Evolutionary conservation across 306 rosid species (phyloP).

Genomic region (Nissolia schottii): DNA sequence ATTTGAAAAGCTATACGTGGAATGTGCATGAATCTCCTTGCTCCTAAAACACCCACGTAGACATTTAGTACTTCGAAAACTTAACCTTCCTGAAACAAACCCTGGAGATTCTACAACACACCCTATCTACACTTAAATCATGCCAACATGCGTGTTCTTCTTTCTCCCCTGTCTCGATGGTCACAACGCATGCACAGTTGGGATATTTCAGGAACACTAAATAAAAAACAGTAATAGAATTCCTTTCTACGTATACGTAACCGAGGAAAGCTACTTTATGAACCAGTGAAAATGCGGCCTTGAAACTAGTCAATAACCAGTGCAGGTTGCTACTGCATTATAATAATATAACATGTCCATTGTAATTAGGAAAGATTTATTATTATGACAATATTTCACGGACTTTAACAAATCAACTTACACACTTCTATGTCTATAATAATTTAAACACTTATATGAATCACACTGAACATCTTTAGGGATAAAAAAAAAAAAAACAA

Average conservation of each 20-base stretch:
- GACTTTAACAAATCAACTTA: too few species aligned
- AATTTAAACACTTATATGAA: too few species aligned
- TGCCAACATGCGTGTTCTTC: background rate
- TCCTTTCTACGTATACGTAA: background rate
- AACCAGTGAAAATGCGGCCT: background rate
- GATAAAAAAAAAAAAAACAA: too few species aligned
- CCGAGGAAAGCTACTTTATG: background rate
- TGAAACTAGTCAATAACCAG: background rate
- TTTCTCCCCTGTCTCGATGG: background rate
- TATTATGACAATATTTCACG: too few species aligned
- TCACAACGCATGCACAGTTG: too few species aligned
- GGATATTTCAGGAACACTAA: conserved; percentile 5
- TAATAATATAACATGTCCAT: too few species aligned
- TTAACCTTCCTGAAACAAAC: background rate
- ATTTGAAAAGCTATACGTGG: conserved; percentile 21
- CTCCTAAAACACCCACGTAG: conserved; percentile 26
- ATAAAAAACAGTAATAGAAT: background rate
- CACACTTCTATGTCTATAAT: too few species aligned
- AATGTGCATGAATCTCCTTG: conserved; percentile 52
- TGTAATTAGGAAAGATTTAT: too few species aligned
- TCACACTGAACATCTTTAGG: too few species aligned
- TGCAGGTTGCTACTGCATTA: background rate
- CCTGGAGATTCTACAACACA: conserved; percentile 1
- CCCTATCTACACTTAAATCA: conserved; percentile 15
- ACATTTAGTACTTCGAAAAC: conserved; percentile 25